Conservation (phyloP, 2,329 filamentous ascomycete genomes). For the Cordyceps cateniannulata region DNA sequence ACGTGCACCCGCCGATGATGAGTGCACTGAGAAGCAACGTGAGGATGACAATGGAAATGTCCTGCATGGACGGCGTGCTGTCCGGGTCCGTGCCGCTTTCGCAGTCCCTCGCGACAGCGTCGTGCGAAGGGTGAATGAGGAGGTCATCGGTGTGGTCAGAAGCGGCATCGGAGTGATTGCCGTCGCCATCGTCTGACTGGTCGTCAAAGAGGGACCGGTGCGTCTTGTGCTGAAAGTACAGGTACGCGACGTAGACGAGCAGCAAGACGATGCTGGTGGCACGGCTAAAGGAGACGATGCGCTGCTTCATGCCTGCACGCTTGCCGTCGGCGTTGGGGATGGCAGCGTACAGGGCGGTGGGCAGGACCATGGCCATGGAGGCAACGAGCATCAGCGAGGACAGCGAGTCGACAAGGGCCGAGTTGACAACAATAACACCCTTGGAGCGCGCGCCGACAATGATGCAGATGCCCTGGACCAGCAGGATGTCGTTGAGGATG, state of each 20-base stretch:
- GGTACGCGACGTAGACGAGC: constrained; percentile 13
- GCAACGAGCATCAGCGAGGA: constrained; percentile 17
- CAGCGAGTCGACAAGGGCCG: constrained; percentile 15
- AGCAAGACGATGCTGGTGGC: constrained; percentile 14
- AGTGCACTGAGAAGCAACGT: constrained; percentile 4
- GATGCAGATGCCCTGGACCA: constrained; percentile 17
- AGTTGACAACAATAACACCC: constrained; percentile 15
- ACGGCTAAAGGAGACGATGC: constrained; percentile 15
- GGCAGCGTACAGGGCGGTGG: constrained; percentile 14
- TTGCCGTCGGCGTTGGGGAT: constrained; percentile 1
- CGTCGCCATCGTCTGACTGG: background rate
- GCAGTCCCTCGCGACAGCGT: background rate
- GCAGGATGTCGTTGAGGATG: constrained; percentile 16
- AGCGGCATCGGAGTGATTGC: background rate
- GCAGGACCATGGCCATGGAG: constrained; percentile 15
- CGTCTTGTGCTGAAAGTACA: constrained; percentile 16
- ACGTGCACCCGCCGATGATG: constrained; percentile 13
- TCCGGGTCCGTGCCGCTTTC: constrained; percentile 5
- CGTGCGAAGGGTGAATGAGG: background rate
- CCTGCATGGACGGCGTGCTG: constrained; percentile 10
- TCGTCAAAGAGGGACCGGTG: constrained; percentile 14
- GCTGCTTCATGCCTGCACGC: constrained; percentile 4
- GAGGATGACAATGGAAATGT: background rate
- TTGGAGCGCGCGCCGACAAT: constrained; percentile 15
- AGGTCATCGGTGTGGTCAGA: constrained; percentile 1